These are phyloP conservation scores for Uronychia binucleata DNA, from an alignment of 73 alveolate genomes.

Conservation along the genomic window DNA sequence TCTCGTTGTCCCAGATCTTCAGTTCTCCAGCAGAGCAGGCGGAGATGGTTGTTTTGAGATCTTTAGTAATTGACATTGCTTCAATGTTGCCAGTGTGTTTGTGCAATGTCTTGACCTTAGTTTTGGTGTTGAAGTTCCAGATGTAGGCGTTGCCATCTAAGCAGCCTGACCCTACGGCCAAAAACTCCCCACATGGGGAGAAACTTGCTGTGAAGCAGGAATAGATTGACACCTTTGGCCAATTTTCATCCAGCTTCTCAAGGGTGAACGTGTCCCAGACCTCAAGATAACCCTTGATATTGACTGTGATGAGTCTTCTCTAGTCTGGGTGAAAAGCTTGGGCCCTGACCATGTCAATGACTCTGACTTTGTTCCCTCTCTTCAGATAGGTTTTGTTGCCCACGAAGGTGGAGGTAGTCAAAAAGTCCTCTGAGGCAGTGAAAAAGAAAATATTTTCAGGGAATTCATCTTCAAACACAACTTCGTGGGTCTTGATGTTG, in stretches of 20 bases:
- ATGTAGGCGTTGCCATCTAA: not conserved
- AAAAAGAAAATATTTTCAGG: not conserved
- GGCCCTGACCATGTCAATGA: not conserved
- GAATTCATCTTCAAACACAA: not conserved
- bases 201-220: not conserved
- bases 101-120: not conserved
- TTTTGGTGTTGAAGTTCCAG: not conserved
- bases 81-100: not conserved
- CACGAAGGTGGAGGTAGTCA: not conserved
- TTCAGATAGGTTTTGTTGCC: not conserved
- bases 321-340: not conserved
- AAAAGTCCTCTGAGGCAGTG: not conserved
- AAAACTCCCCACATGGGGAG: not conserved
- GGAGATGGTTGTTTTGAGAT: not conserved
- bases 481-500: not conserved
- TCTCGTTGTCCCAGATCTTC: not conserved
- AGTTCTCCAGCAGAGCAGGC: not conserved
- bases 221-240: not conserved
- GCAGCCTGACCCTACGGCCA: not conserved
- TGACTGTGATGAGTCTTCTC: not conserved
- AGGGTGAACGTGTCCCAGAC: not conserved
- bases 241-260: not conserved
- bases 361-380: not conserved
- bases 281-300: not conserved
- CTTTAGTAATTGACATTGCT: not conserved